phyloP scores from a whole-genome alignment of 2,329 filamentous ascomycete genomes.

The Penicillium hordei region DNA sequence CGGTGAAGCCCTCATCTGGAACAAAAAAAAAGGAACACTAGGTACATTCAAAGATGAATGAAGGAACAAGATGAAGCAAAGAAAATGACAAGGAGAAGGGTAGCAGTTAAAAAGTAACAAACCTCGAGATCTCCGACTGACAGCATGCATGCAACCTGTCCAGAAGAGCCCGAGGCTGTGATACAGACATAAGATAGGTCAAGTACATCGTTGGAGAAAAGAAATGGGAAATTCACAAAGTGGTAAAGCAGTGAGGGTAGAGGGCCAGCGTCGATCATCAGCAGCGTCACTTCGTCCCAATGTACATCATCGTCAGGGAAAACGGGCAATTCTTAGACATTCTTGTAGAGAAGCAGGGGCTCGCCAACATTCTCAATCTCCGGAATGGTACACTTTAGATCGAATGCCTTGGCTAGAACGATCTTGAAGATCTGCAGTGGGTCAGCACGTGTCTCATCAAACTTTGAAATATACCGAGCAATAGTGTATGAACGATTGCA shows the following conservation, averaged over 20 bases:
- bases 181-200: slow-evolving; percentile 17
- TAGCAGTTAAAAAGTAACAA: slow-evolving; percentile 3
- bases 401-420: slow-evolving; percentile 96
- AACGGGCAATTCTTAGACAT: slow-evolving; percentile 25
- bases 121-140: neutral
- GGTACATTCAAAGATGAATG: slow-evolving; percentile 18
- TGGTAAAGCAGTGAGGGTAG: slow-evolving; percentile 14
- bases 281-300: slow-evolving; percentile 39
- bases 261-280: slow-evolving; percentile 31
- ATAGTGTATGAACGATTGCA: neutral
- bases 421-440: slow-evolving; percentile 91
- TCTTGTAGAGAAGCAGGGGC: slow-evolving; percentile 87
- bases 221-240: slow-evolving; percentile 18
- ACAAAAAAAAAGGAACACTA: slow-evolving; percentile 18
- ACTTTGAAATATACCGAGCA: slow-evolving; percentile 4
- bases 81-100: slow-evolving; percentile 16
- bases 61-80: slow-evolving; percentile 7
- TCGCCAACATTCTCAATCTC: slow-evolving; percentile 99
- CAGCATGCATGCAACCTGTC: neutral
- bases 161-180: neutral
- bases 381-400: slow-evolving; percentile 97
- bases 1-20: slow-evolving; percentile 15
- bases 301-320: slow-evolving; percentile 34
- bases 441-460: slow-evolving; percentile 26
- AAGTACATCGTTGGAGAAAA: slow-evolving; percentile 22